Evolutionary conservation across 495 filamentous ascomycete species (phyloP), one percentile per base, ranked within the genome.

Genomic region (Hypoxylon lienhwacheense): DNA sequence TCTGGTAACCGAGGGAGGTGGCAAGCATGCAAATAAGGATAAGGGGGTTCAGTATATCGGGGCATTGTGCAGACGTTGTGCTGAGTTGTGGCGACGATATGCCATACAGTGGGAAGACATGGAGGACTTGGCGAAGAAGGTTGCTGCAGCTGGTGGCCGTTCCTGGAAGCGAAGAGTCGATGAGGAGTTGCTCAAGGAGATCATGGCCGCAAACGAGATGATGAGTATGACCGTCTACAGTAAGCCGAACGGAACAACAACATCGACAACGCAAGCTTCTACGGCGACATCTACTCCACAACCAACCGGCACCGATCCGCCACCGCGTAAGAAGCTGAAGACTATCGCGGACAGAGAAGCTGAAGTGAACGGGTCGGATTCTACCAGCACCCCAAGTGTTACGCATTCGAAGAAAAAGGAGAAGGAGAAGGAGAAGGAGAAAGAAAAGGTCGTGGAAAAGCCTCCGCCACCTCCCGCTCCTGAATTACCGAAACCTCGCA

Each of bases 31-130:
- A 19, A 75, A 73, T 53, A 83, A 82, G 65, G 90, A 95, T 47
- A 95, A 95, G 63, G 81, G 81, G 2, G 74, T 76, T n/a, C 80
- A 84, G 63, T 82, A 91, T 14, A 82, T 91, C 10, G 82, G 91
- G 26, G 89, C 92, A 1, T 81, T 99, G 4, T 99, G 93, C 68
- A 76, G 88, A 45, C 84, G 91, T 4, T 99, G 93, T 70, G 91
- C 90, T 14, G 80, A 89, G 35, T 73, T 97, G 22, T 99, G 93
- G 93, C 82, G 93, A 24, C 87, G 91, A 49, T 97, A 97, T 64
- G 91, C 85, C 7, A 90, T 99, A 47, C 89, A 93, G 52, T 99
- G 90, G 83, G 93, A 97, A 66, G 88, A 95, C 58, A 78, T 88
- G n/a, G 93, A 97, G 46, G 93, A 97, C 56, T 79, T 96, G 25